Evolutionary conservation across 2,329 filamentous ascomycete species (phyloP).

Genomic region (Pezicula carpinea): DNA sequence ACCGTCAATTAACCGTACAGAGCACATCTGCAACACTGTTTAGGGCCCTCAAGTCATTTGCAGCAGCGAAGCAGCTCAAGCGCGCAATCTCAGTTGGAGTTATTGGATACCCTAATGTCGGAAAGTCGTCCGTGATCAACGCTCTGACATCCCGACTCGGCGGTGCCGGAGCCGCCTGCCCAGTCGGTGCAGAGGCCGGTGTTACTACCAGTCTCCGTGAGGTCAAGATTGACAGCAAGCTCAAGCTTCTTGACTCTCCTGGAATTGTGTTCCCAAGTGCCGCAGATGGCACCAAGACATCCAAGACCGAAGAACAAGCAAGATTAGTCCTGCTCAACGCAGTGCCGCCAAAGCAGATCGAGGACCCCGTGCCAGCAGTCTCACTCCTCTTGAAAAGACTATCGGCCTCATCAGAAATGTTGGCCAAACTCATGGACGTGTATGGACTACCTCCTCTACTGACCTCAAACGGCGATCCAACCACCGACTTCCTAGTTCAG

Average conservation of each 20-base stretch:
- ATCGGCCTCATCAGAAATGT: slow-evolving; percentile 65
- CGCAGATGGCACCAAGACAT: slow-evolving; percentile 47
- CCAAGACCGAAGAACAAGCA: slow-evolving; percentile 68
- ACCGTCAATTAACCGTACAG: slow-evolving; percentile 82
- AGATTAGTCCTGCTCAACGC: slow-evolving; percentile 85
- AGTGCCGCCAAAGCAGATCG: slow-evolving; percentile 88
- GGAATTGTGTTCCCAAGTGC: slow-evolving; percentile 88
- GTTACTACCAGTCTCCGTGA: slow-evolving; percentile 84
- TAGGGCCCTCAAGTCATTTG: slow-evolving; percentile 84
- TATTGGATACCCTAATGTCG: slow-evolving; percentile 93
- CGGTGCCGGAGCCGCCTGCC: slow-evolving; percentile 68
- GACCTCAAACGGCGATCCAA: slow-evolving; percentile 65
- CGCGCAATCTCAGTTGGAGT: slow-evolving; percentile 87
- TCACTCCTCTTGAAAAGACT: slow-evolving; percentile 78
- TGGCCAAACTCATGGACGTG: slow-evolving; percentile 73
- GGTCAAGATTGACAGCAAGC: slow-evolving; percentile 91
- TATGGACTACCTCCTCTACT: slow-evolving; percentile 83
- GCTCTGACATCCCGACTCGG: slow-evolving; percentile 76
- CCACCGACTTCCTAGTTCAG: slow-evolving; percentile 89
- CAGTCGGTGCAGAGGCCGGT: slow-evolving; percentile 85
- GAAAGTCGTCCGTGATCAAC: slow-evolving; percentile 96
- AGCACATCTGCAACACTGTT: slow-evolving; percentile 82
- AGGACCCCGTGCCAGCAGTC: slow-evolving; percentile 86
- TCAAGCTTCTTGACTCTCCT: slow-evolving; percentile 89
- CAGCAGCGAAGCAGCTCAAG: slow-evolving; percentile 78